Conservation (phyloP, 2,329 filamentous ascomycete species). For the Coleophoma crateriformis region DNA sequence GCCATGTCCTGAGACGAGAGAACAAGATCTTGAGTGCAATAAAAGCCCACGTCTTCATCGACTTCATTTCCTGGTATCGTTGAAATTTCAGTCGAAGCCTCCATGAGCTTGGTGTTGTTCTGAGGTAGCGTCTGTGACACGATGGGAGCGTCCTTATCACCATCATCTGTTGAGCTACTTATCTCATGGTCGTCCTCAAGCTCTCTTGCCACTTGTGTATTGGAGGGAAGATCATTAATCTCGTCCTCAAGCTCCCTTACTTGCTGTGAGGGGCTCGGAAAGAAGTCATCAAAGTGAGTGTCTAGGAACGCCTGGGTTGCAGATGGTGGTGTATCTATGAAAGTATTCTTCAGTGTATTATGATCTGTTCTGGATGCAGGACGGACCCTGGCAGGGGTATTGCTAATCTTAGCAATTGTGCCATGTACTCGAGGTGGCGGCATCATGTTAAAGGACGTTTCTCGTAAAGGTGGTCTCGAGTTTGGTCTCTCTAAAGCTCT, state of each 20-base stretch:
- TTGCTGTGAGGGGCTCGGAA: slow-evolving; percentile 52
- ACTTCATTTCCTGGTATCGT: neutral
- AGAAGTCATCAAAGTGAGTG: slow-evolving; percentile 44
- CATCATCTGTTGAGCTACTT: no score
- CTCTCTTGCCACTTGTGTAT: slow-evolving; percentile 15
- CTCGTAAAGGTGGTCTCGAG: slow-evolving; percentile 3
- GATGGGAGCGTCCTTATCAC: no score
- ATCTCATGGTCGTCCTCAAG: slow-evolving; percentile 9
- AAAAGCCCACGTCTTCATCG: slow-evolving; percentile 10
- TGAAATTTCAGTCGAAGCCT: neutral
- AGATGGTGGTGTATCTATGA: slow-evolving; percentile 20
- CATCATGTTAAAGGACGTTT: slow-evolving; percentile 13
- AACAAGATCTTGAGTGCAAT: slow-evolving; percentile 37
- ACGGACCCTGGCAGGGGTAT: no score
- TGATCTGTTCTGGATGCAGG: no score
- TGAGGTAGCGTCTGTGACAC: no score
- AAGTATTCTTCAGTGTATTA: no score
- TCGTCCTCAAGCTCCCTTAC: slow-evolving; percentile 43
- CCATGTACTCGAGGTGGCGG: slow-evolving; percentile 11
- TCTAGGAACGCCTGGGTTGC: slow-evolving; percentile 50
- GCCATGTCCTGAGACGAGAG: slow-evolving; percentile 42
- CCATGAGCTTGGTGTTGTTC: neutral
- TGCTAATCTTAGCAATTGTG: neutral
- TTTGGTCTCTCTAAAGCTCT: neutral
- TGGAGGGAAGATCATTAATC: slow-evolving; percentile 19